These are phyloP conservation scores for Vanrija sp. DNA, from an alignment of 1,284 basidiomycete genomes.

Conservation along the genomic window DNA sequence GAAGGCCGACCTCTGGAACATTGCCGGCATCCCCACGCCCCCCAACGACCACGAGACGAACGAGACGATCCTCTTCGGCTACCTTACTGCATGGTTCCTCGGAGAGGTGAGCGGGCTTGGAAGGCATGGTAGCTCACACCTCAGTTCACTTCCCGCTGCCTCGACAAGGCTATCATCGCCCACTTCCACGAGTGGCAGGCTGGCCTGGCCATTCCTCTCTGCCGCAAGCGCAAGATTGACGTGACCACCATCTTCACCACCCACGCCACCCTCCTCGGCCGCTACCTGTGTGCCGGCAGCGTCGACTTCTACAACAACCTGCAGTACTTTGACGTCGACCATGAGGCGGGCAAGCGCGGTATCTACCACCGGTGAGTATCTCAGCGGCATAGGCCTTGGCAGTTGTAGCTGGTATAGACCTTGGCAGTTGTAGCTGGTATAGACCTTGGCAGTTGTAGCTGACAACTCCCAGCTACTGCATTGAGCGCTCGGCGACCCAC, in stretches of 20 bases:
- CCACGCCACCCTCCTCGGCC: conserved; percentile 95
- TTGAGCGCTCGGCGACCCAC: conserved; percentile 89
- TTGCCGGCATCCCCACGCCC: conserved; percentile 94
- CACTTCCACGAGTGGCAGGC: conserved; percentile 99
- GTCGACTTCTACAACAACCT: conserved; percentile 99
- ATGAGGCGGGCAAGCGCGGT: conserved; percentile 96
- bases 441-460: background rate
- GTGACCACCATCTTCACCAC: conserved; percentile 98
- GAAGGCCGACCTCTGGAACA: conserved; percentile 97
- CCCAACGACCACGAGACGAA: conserved; percentile 96
- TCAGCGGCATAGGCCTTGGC: no score
- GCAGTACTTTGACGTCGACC: conserved; percentile 98
- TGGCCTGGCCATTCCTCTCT: conserved; percentile 91
- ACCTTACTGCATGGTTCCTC: conserved; percentile 98
- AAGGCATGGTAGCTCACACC: conserved; percentile 1
- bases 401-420: no score
- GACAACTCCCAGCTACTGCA: conserved; percentile 73
- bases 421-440: background rate
- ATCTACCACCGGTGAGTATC: conserved; percentile 62
- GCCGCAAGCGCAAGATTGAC: conserved; percentile 93
- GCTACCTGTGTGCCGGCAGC: conserved; percentile 93
- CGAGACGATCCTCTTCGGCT: conserved; percentile 98
- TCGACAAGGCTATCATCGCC: conserved; percentile 80
- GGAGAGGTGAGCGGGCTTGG: conserved; percentile 68
- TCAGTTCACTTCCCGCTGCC: conserved; percentile 74